Base-by-base conservation (phyloP, 2,329 filamentous ascomycete species). In the Ceratocystis destructans region DNA sequence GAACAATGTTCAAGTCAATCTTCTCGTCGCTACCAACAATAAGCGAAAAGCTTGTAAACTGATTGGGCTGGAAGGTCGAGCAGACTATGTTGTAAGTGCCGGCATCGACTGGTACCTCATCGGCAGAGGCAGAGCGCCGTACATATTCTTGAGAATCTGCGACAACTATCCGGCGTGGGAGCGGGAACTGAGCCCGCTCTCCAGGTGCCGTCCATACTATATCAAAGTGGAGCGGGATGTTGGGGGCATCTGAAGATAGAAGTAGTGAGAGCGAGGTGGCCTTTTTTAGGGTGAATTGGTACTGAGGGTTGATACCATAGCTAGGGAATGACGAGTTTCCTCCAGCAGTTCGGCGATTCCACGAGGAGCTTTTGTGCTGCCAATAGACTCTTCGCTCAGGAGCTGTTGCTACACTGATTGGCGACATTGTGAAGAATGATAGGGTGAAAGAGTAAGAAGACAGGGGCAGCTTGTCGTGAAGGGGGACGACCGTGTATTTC, bases 261-360 rank as follows among this genome's bases (percentile, higher is more conserved):
- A 96, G 77, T 20, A 96, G 80, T 2, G 86, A 85, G 1, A 96
- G 74, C 6, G 86, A 82, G 0, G 87, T 85, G 2, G 77, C 73
- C 3, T 76, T 73, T 0, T 81, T 72, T 61, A 92, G 72, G 15
- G 77, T 75, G 5, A 99, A 78, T 66, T 82, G 82, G 74, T 89
- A 97, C 73, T 96, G 92, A 0, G 94, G 94, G 71, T 97, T 99
- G 67, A 82, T 80, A n/a, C 87, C 83, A 76, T 94, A 97, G 7
- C 82, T 84, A 1, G 87, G 76, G 33, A 87, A 88, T 68, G 87
- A 85, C 0, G 90, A 84, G 72, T 91, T 95, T 37, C 94, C 94
- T 25, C 94, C 94, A 3, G 91, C 89, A 0, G 87, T 92, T 62
- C 87, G 83, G 64, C 83, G 79, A 2, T 84, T 91, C 94, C 94